These are phyloP conservation scores for Komagataella phaffii DNA, from an alignment of 805 yeast species.

Conservation along the genomic window DNA sequence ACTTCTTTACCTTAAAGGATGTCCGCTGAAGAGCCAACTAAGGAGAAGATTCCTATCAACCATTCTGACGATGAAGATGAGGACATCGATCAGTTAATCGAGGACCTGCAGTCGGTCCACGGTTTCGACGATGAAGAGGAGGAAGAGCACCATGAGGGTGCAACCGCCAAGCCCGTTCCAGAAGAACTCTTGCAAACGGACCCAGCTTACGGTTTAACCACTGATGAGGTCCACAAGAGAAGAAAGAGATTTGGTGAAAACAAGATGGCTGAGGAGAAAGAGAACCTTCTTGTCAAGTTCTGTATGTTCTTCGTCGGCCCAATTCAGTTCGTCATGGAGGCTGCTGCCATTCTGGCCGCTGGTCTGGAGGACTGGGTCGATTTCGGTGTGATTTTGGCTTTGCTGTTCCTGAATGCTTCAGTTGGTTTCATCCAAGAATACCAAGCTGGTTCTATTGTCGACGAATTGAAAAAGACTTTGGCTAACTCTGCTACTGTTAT, in stretches of 20 bases:
- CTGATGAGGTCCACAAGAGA: conserved; percentile 70
- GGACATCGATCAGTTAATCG: conserved; percentile 59
- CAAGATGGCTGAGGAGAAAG: conserved; percentile 84
- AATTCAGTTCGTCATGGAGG: conserved; percentile 94
- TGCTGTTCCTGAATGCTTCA: conserved; percentile 72
- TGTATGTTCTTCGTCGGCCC: conserved; percentile 87
- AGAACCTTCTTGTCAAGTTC: conserved; percentile 68
- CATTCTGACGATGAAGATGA: conserved; percentile 50
- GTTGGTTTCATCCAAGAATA: conserved; percentile 96
- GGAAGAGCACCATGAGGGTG: conserved; percentile 32
- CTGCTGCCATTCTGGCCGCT: conserved; percentile 90
- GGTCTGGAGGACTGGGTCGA: conserved; percentile 98
- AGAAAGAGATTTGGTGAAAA: conserved; percentile 85
- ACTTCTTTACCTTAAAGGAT: conserved; percentile 2
- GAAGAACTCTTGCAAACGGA: conserved; percentile 78
- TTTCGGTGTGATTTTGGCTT: conserved; percentile 92
- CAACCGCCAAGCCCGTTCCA: conserved; percentile 66
- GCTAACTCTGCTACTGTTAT: conserved; percentile 81
- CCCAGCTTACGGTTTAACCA: conserved; percentile 61
- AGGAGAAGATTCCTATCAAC: conserved; percentile 15
- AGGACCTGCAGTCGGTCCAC: conserved; percentile 65
- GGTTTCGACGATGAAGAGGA: conserved; percentile 35
- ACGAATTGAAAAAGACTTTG: conserved; percentile 87
- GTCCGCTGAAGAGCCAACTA: conserved; percentile 10
- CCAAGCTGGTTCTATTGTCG: conserved; percentile 98